Evolutionary conservation across 1,284 basidiomycete species (phyloP).

Genomic region (Pseudozyma tsukubaensis): DNA sequence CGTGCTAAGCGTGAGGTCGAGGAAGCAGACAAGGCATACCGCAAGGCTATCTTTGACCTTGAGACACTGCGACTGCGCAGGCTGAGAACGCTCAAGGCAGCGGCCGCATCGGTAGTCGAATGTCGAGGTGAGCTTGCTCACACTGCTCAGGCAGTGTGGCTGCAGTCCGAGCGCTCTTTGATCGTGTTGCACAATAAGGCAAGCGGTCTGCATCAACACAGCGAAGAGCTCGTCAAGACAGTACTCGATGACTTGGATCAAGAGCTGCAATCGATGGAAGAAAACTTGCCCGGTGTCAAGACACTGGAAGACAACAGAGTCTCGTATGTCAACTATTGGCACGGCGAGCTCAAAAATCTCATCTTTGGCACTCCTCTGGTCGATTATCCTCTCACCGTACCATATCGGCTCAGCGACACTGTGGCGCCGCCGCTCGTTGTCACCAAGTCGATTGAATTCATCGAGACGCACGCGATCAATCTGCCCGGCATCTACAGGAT

Average conservation of each 20-base stretch:
- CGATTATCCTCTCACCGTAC: conserved; percentile 81
- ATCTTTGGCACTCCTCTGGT: conserved; percentile 91
- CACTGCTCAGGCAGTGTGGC: conserved; percentile 70
- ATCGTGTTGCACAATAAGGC: conserved; percentile 46
- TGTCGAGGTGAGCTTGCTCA: conserved; percentile 81
- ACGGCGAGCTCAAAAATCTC: conserved; percentile 81
- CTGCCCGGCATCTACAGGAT: conserved; percentile 76
- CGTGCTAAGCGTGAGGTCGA: conserved; percentile 62
- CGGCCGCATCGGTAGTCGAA: conserved; percentile 83
- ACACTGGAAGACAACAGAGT: conserved; percentile 75
- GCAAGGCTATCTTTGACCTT: conserved; percentile 89
- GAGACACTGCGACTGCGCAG: conserved; percentile 85
- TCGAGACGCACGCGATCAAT: conserved; percentile 75
- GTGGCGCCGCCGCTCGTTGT: conserved; percentile 79
- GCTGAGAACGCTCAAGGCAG: conserved; percentile 83
- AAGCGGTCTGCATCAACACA: conserved; percentile 56
- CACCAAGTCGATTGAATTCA: conserved; percentile 83
- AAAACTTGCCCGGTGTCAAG: conserved; percentile 69
- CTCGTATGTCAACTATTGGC: conserved; percentile 78
- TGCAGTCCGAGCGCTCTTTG: conserved; percentile 51
- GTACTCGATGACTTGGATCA: conserved; percentile 79
- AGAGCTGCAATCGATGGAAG: conserved; percentile 74
- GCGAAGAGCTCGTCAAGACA: conserved; percentile 75
- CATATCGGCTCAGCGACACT: conserved; percentile 43
- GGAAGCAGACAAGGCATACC: conserved; percentile 84